These are phyloP conservation scores for Dothidotthia symphoricarpi DNA, from an alignment of 2,329 filamentous ascomycete species.

Conservation along the genomic window DNA sequence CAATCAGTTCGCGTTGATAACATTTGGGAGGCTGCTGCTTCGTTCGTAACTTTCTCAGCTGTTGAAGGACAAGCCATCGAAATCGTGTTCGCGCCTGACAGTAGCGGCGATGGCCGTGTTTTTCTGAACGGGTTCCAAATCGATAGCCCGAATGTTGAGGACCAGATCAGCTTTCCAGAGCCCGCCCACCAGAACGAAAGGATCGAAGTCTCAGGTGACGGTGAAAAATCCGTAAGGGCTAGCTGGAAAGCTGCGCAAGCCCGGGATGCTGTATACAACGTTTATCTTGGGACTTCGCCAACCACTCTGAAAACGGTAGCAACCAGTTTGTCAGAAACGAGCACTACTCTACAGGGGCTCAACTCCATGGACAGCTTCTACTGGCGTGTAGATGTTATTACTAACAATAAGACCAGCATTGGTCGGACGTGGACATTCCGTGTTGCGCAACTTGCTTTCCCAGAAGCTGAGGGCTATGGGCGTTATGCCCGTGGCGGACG, in stretches of 20 bases:
- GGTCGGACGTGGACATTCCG: conserved; percentile 35
- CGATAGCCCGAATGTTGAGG: conserved; percentile 20
- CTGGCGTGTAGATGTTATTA: conserved; percentile 34
- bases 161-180: conserved; percentile 28
- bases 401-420: conserved; percentile 12
- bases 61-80: conserved; percentile 20
- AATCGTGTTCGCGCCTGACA: conserved; percentile 17
- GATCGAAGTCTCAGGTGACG: conserved; percentile 15
- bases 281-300: conserved; percentile 23
- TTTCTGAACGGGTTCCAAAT: conserved; percentile 38
- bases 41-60: conserved; percentile 26
- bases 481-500: conserved; percentile 40
- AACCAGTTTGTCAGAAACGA: conserved; percentile 4
- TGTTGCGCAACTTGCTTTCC: conserved; percentile 39
- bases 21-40: conserved; percentile 32
- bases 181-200: conserved; percentile 34
- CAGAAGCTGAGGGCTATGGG: conserved; percentile 42
- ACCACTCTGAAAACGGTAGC: conserved; percentile 8
- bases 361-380: conserved; percentile 27
- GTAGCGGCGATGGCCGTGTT: conserved; percentile 14
- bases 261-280: conserved; percentile 19
- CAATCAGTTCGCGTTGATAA: conserved; percentile 33
- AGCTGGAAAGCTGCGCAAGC: conserved; percentile 24
- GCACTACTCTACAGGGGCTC: conserved; percentile 5
- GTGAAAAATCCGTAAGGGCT: no score